Conservation (phyloP, 1,284 basidiomycete genomes). For the Trichosporon ovoides region DNA sequence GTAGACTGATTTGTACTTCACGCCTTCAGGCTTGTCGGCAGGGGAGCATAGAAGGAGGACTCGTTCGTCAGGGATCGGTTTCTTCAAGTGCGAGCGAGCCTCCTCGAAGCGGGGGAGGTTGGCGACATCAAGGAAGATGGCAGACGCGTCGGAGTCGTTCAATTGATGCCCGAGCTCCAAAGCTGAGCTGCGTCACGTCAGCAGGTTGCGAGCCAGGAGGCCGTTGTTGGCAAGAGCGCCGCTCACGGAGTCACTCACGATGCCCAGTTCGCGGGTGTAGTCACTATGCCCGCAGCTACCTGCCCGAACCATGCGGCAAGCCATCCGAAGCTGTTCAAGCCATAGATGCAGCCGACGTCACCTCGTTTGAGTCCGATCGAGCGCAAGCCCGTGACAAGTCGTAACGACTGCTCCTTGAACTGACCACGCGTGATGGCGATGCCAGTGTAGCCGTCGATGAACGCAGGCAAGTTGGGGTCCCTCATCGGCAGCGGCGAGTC, state of each 20-base stretch:
- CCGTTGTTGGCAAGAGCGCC: neutral
- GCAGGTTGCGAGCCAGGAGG: neutral
- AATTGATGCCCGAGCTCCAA: conserved; percentile 46
- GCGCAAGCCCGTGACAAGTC: conserved; percentile 56
- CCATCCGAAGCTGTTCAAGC: conserved; percentile 59
- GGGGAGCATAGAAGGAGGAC: conserved; percentile 12
- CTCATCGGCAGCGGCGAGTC: conserved; percentile 33
- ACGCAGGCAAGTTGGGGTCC: conserved; percentile 34
- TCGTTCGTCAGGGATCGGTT: conserved; percentile 5
- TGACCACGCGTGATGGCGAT: conserved; percentile 57
- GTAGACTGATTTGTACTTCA: conserved; percentile 9
- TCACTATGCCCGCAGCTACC: conserved; percentile 39
- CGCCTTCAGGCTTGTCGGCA: conserved; percentile 7
- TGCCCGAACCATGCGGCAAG: conserved; percentile 58
- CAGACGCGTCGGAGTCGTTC: conserved; percentile 55
- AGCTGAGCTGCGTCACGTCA: conserved; percentile 28
- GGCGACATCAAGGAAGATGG: conserved; percentile 58
- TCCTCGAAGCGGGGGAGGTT: conserved; percentile 47
- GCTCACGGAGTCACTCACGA: conserved; percentile 31
- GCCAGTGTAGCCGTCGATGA: conserved; percentile 62
- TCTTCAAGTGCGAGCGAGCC: conserved; percentile 14
- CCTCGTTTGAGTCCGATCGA: conserved; percentile 32
- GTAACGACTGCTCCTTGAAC: conserved; percentile 56
- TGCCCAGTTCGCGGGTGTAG: conserved; percentile 40
- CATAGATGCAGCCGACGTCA: conserved; percentile 41